Percentiles rank a stretch among this genome's conserved stretches.
These are phyloP conservation scores for Daldinia concentrica DNA, from an alignment of 495 filamentous ascomycete genomes.

Conservation along the genomic window DNA sequence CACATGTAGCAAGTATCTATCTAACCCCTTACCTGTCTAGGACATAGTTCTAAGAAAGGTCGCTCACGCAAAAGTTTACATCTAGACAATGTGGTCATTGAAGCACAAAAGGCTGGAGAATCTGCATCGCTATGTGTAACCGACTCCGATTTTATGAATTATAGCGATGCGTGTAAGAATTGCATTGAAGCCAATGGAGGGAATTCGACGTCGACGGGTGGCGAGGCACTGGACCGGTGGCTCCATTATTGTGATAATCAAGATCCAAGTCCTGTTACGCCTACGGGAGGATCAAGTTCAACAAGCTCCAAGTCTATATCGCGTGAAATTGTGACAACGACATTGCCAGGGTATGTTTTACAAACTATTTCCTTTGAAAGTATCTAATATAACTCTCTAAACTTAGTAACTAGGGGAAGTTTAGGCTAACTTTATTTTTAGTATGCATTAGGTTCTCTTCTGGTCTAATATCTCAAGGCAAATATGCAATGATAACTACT, in stretches of 20 bases:
- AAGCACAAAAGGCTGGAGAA: slow-evolving; percentile 10
- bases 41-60: neutral
- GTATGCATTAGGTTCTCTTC: neutral
- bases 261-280: neutral
- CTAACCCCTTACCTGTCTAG: too few relatives aligned
- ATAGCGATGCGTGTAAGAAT: neutral
- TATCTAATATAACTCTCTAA: neutral
- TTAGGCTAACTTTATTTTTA: neutral
- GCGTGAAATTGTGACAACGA: neutral
- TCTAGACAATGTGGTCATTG: slow-evolving; percentile 21
- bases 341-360: slow-evolving; percentile 21
- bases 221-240: too few relatives aligned
- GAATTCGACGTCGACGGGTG: too few relatives aligned
- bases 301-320: neutral
- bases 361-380: neutral
- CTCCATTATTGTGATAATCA: slow-evolving; percentile 1
- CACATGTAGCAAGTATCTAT: slow-evolving; percentile 17
- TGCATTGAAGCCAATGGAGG: neutral
- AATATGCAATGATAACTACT: neutral
- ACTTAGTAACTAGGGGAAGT: neutral
- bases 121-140: neutral
- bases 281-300: neutral
- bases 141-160: neutral
- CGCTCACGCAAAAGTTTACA: neutral
- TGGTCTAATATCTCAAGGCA: too few relatives aligned